Conservation (phyloP, 2,329 filamentous ascomycete species). For the Neoarthrinium moseri region DNA sequence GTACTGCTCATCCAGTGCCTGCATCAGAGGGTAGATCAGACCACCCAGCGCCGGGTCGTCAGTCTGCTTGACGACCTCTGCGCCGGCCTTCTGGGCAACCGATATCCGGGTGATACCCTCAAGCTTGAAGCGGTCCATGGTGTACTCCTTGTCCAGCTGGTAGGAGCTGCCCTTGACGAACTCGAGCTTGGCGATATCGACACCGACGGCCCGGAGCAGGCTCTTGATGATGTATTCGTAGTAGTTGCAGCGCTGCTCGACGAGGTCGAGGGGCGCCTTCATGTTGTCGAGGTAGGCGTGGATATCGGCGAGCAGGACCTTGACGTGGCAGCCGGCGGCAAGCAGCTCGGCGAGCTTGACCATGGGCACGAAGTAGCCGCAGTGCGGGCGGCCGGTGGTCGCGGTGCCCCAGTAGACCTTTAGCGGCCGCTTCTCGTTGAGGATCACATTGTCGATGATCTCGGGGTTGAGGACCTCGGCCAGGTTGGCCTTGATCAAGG, state of each 20-base stretch:
- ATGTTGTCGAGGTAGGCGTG: constrained; percentile 80
- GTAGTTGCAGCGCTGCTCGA: constrained; percentile 79
- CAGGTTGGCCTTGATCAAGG: constrained; percentile 77
- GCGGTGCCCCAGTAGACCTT: constrained; percentile 89
- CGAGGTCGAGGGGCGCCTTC: constrained; percentile 86
- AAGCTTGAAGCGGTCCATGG: constrained; percentile 85
- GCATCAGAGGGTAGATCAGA: constrained; percentile 81
- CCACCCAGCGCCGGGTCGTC: constrained; percentile 72
- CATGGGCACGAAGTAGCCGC: constrained; percentile 84
- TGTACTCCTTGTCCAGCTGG: constrained; percentile 71
- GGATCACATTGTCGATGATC: constrained; percentile 71
- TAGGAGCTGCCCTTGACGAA: constrained; percentile 86
- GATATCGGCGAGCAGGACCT: constrained; percentile 72
- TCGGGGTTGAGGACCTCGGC: constrained; percentile 82
- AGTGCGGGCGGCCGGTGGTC: constrained; percentile 84
- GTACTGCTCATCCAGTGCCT: constrained; percentile 88
- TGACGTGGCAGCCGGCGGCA: constrained; percentile 78
- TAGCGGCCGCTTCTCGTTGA: constrained; percentile 67
- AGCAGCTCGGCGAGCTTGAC: constrained; percentile 90
- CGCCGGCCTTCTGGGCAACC: constrained; percentile 79
- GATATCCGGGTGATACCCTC: constrained; percentile 64
- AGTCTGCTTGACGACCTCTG: constrained; percentile 92
- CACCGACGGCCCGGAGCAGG: constrained; percentile 73
- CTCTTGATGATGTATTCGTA: constrained; percentile 76
- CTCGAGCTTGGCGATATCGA: constrained; percentile 73